Conservation (phyloP, 306 rosid genomes). For the Citrullus mucosospermus region DNA sequence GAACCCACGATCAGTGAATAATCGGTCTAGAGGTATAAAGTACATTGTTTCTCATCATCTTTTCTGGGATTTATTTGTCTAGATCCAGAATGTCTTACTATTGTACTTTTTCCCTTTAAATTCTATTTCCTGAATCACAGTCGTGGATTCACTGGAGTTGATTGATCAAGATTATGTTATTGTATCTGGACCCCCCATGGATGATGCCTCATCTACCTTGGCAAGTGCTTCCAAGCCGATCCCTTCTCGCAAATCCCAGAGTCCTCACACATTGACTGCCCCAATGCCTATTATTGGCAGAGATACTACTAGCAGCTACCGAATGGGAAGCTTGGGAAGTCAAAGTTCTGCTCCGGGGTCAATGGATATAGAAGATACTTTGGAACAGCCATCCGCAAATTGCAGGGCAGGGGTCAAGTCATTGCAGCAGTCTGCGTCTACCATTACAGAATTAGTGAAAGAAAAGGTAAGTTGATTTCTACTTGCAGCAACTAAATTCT, state of each 20-base stretch:
- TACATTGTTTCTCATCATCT: slow-evolving; percentile 3
- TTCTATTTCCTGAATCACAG: slow-evolving; percentile 33
- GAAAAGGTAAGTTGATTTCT: slow-evolving; percentile 48
- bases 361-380: slow-evolving; percentile 47
- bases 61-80: slow-evolving; percentile 13
- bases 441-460: slow-evolving; percentile 63
- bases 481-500: background rate
- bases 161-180: slow-evolving; percentile 97
- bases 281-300: slow-evolving; percentile 69
- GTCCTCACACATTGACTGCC: slow-evolving; percentile 45
- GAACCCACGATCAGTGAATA: slow-evolving; percentile 26
- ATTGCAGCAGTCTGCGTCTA: slow-evolving; percentile 67
- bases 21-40: slow-evolving; percentile 46
- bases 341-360: slow-evolving; percentile 92
- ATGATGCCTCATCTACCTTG: slow-evolving; percentile 59
- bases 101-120: background rate
- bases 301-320: slow-evolving; percentile 32
- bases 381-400: slow-evolving; percentile 74
- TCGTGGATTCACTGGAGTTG: slow-evolving; percentile 54
- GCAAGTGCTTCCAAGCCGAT: slow-evolving; percentile 46
- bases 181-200: slow-evolving; percentile 76
- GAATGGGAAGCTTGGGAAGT: slow-evolving; percentile 76
- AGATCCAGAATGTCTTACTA: slow-evolving; percentile 6
- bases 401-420: slow-evolving; percentile 72
- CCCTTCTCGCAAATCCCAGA: slow-evolving; percentile 40